These are phyloP conservation scores for Solanum virginianum DNA, from an alignment of 257 asterid species.

Conservation along the genomic window DNA sequence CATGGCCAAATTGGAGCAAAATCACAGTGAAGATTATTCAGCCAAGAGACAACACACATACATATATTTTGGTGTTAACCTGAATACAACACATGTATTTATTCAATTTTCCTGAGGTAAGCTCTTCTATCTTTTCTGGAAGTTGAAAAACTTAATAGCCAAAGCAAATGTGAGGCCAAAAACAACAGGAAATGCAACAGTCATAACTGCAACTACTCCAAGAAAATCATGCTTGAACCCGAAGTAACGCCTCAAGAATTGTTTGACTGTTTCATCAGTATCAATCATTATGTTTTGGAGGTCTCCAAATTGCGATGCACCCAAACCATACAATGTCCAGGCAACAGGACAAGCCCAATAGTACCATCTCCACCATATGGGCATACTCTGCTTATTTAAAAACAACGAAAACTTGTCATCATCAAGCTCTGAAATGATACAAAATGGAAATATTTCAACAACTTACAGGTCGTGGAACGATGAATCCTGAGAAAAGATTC, in stretches of 20 bases:
- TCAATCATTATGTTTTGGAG: background rate
- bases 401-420: background rate
- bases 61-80: background rate
- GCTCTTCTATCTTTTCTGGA: slow-evolving; percentile 33
- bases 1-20: background rate
- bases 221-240: slow-evolving; percentile 45
- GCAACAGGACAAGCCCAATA: slow-evolving; percentile 57
- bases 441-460: background rate
- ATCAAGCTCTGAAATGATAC: background rate
- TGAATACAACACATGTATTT: background rate
- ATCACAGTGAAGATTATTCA: background rate
- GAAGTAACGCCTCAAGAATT: slow-evolving; percentile 28
- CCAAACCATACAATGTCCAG: slow-evolving; percentile 55
- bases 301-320: slow-evolving; percentile 54
- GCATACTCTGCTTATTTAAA: slow-evolving; percentile 34
- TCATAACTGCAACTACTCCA: slow-evolving; percentile 25
- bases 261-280: slow-evolving; percentile 12
- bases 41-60: background rate
- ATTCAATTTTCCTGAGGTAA: background rate
- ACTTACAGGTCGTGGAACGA: slow-evolving; percentile 72
- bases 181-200: slow-evolving; percentile 14
- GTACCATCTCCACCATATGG: slow-evolving; percentile 88
- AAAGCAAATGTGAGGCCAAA: slow-evolving; percentile 35
- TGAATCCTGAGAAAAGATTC: slow-evolving; percentile 69
- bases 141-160: slow-evolving; percentile 37